These are phyloP conservation scores for Cryomyces minteri DNA, from an alignment of 495 filamentous ascomycete species.

Conservation along the genomic window DNA sequence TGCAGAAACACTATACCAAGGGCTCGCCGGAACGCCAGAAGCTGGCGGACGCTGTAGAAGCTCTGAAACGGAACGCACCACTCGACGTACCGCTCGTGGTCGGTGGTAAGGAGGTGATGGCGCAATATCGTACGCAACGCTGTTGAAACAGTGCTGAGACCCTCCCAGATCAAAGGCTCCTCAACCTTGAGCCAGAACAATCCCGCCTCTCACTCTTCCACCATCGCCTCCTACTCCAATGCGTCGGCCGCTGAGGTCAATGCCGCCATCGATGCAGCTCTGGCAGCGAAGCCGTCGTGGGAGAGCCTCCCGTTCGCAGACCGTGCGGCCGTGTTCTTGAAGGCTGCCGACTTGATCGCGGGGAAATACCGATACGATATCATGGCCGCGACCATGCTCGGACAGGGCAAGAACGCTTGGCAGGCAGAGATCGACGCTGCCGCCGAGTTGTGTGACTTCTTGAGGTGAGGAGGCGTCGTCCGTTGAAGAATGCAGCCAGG, in stretches of 20 bases:
- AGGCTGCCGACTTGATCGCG: constrained; percentile 75
- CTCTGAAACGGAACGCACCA: constrained; percentile 37
- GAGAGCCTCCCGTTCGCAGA: constrained; percentile 68
- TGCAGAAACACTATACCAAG: constrained; percentile 71
- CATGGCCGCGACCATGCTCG: constrained; percentile 84
- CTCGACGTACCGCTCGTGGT: constrained; percentile 63
- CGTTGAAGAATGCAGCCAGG: background rate
- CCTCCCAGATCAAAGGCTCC: constrained; percentile 29
- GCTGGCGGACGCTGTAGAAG: constrained; percentile 49
- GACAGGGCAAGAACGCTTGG: constrained; percentile 92
- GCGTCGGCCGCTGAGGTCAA: constrained; percentile 55
- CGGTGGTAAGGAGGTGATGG: constrained; percentile 49
- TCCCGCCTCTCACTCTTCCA: constrained; percentile 52
- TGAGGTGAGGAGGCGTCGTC: constrained; percentile 20
- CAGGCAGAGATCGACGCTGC: constrained; percentile 93
- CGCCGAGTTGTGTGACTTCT: constrained; percentile 79
- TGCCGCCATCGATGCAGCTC: constrained; percentile 58
- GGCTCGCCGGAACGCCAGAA: constrained; percentile 58
- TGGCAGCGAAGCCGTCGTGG: constrained; percentile 68
- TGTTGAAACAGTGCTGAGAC: background rate
- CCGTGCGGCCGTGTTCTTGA: constrained; percentile 83
- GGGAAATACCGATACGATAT: constrained; percentile 85
- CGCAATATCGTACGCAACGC: too few species aligned
- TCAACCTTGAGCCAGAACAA: constrained; percentile 43
- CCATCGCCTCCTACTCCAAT: constrained; percentile 60